These are phyloP conservation scores for Dillenia turbinata DNA, from an alignment of 164 flowering plant species.

Conservation along the genomic window DNA sequence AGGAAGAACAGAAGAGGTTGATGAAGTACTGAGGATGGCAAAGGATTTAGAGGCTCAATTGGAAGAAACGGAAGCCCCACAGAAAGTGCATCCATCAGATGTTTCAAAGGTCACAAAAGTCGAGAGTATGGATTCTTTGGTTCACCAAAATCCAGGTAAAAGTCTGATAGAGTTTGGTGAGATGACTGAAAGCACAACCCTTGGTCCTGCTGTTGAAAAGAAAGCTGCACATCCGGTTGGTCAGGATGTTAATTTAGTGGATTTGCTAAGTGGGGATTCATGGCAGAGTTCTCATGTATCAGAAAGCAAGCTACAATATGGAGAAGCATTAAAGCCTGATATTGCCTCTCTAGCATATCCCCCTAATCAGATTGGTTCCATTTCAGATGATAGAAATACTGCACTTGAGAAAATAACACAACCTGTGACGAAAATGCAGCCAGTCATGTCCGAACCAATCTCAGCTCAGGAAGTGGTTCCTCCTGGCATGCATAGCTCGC, in stretches of 20 bases:
- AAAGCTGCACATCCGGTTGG: not conserved
- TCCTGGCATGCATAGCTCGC: conserved; percentile 18
- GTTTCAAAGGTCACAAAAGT: conserved; percentile 1
- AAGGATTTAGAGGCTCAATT: conserved; percentile 26
- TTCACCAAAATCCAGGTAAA: not conserved
- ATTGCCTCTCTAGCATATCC: conserved; percentile 4
- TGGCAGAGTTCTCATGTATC: conserved; percentile 16
- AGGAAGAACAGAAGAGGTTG: conserved; percentile 30
- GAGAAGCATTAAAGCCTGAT: conserved; percentile 3
- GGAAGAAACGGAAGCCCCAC: conserved; percentile 20
- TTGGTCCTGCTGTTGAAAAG: conserved; percentile 3
- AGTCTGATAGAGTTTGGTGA: conserved; percentile 5
- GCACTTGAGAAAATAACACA: conserved; percentile 9
- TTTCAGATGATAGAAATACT: conserved; percentile 1
- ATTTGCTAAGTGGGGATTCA: conserved; percentile 26
- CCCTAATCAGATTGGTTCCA: not conserved
- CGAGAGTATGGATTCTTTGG: conserved; percentile 4
- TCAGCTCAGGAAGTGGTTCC: conserved; percentile 12
- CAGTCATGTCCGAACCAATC: conserved; percentile 4
- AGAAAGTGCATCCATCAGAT: conserved; percentile 3
- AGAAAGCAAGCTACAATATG: conserved; percentile 4
- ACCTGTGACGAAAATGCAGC: conserved; percentile 4
- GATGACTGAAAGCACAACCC: not conserved
- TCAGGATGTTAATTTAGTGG: conserved; percentile 12
- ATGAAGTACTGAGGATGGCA: conserved; percentile 24